Percentiles rank a stretch among this genome's conserved stretches.
phyloP scores from a whole-genome alignment of 2,329 filamentous ascomycete species.

The Cercospora beticola region DNA sequence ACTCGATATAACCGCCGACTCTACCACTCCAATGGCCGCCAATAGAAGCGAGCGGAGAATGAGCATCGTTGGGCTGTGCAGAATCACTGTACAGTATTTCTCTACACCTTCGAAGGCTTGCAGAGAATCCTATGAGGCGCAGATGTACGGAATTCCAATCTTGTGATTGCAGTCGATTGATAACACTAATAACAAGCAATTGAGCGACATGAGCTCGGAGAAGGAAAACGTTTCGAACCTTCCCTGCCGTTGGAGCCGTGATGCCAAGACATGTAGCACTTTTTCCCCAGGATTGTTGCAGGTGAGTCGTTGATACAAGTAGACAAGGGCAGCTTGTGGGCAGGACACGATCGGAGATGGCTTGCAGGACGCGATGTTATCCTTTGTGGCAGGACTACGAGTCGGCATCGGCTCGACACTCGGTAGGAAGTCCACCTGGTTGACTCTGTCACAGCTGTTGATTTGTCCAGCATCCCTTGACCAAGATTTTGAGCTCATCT shows the following conservation, averaged over 20 bases:
- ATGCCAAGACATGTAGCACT: neutral
- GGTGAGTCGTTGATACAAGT: neutral
- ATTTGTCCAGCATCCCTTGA: neutral
- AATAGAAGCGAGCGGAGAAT: neutral
- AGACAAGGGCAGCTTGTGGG: neutral
- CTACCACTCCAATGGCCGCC: neutral
- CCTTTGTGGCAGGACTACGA: neutral
- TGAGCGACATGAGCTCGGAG: neutral
- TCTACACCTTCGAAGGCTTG: neutral
- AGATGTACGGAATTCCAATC: neutral
- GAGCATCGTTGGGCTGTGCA: neutral
- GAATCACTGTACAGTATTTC: neutral
- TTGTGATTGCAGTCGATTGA: too few species aligned
- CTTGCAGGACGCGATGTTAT: neutral
- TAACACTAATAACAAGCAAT: neutral
- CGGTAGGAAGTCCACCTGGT: neutral
- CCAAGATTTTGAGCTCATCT: neutral
- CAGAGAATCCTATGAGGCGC: neutral
- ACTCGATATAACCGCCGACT: neutral
- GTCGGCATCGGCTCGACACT: neutral
- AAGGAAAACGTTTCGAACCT: neutral
- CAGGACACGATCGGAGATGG: neutral
- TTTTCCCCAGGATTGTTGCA: neutral
- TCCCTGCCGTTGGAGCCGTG: neutral
- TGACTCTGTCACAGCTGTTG: neutral